A percentile compares a stretch with the other conserved stretches of the same genome.
Conservation (phyloP, 78 protist species). For the Dictyostelium firmibasis region DNA sequence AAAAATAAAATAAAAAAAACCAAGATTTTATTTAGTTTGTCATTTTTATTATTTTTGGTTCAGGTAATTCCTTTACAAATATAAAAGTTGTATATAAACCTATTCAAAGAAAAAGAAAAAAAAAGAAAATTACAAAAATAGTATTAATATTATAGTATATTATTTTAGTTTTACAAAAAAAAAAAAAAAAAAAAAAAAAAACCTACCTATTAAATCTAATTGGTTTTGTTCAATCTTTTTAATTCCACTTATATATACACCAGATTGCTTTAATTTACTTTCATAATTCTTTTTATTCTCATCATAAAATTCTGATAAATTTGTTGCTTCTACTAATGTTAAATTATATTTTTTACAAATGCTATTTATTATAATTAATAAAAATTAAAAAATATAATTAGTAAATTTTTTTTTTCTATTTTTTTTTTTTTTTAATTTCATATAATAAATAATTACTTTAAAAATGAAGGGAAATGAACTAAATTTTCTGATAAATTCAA, state of each 20-base stretch:
- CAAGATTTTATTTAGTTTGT: neutral
- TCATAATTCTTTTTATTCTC: constrained; percentile 71
- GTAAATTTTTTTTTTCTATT: too few relatives aligned
- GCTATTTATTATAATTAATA: neutral
- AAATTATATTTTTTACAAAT: constrained; percentile 52
- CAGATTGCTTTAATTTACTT: constrained; percentile 29
- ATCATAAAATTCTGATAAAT: constrained; percentile 56
- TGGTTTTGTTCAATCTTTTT: constrained; percentile 57
- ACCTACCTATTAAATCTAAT: constrained; percentile 41
- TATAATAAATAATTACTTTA: constrained; percentile 24
- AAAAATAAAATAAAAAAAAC: neutral
- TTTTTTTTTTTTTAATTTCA: constrained; percentile 18
- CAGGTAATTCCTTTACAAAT: constrained; percentile 15
- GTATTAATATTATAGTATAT: neutral
- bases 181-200: neutral
- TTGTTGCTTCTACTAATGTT: constrained; percentile 57
- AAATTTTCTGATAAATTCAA: constrained; percentile 31
- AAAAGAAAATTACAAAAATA: neutral
- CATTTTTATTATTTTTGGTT: neutral
- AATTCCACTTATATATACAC: neutral
- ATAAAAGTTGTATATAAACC: constrained; percentile 53
- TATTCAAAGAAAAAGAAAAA: neutral
- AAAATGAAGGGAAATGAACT: constrained; percentile 71
- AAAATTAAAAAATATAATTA: too few relatives aligned
- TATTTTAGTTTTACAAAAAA: neutral